Conservation (phyloP, 1,284 basidiomycete genomes). For the Pseudomicrostroma phylloplanum region DNA sequence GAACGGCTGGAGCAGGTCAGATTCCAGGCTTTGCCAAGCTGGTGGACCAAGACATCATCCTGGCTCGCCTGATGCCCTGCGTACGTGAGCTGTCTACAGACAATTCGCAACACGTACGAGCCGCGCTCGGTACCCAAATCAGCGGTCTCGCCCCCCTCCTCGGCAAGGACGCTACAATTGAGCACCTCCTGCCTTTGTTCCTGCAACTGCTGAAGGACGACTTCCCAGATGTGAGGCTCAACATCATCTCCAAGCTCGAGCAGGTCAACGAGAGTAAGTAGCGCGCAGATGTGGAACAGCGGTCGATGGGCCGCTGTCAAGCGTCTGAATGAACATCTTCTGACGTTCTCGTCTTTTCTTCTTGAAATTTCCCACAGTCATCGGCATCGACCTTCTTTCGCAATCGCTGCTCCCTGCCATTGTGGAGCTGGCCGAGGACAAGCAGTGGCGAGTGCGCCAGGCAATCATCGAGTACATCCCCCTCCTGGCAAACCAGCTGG, state of each 20-base stretch:
- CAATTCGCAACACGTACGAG: conserved; percentile 91
- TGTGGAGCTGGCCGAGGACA: conserved; percentile 96
- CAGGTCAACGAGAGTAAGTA: conserved; percentile 80
- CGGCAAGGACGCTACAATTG: conserved; percentile 88
- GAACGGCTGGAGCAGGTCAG: conserved; percentile 90
- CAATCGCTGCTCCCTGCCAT: conserved; percentile 96
- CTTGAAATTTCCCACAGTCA: conserved; percentile 69
- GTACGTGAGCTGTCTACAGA: conserved; percentile 92
- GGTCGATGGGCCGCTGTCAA: neutral
- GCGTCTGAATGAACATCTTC: neutral
- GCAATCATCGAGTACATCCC: conserved; percentile 99
- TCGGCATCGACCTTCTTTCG: conserved; percentile 90
- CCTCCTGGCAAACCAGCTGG: conserved; percentile 91
- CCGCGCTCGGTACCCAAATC: conserved; percentile 92
- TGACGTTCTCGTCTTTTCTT: neutral
- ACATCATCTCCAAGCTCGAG: conserved; percentile 98
- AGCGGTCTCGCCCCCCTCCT: conserved; percentile 93
- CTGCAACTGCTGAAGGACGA: conserved; percentile 95
- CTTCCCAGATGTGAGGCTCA: conserved; percentile 93
- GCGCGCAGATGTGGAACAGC: neutral
- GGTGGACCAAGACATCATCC: conserved; percentile 86
- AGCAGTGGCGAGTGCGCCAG: conserved; percentile 98
- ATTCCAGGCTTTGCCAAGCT: conserved; percentile 95
- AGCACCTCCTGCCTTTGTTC: conserved; percentile 94
- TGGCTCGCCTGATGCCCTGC: conserved; percentile 89